These are phyloP conservation scores for Zasmidium angulare DNA, from an alignment of 2,329 filamentous ascomycete genomes.

Conservation along the genomic window DNA sequence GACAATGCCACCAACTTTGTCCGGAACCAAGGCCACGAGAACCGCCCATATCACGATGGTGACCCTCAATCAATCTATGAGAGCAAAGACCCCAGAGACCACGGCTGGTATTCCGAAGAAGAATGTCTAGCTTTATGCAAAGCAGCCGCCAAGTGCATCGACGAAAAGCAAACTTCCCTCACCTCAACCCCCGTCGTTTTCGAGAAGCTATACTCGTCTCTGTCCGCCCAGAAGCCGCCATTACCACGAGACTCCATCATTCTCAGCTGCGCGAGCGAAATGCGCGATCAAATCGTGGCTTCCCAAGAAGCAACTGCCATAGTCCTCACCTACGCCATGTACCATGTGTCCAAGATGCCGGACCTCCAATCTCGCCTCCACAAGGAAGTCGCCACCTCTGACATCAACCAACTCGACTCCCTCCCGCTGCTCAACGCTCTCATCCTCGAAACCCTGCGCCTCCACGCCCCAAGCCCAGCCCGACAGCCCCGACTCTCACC, in stretches of 20 bases:
- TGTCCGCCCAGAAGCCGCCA: slow-evolving; percentile 4
- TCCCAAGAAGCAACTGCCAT: slow-evolving; percentile 57
- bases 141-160: background rate
- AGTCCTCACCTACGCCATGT: slow-evolving; percentile 52
- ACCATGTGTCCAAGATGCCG: slow-evolving; percentile 48
- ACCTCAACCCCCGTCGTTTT: slow-evolving; percentile 34
- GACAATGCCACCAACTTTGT: too few relatives aligned
- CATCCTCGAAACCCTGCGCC: slow-evolving; percentile 73
- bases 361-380: slow-evolving; percentile 46
- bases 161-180: too few relatives aligned
- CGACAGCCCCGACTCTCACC: slow-evolving; percentile 45
- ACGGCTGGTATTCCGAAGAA: background rate
- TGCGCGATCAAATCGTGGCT: slow-evolving; percentile 54
- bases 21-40: too few relatives aligned
- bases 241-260: slow-evolving; percentile 25
- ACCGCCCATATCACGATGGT: background rate
- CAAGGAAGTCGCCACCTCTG: slow-evolving; percentile 40
- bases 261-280: slow-evolving; percentile 53
- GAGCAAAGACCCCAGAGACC: background rate
- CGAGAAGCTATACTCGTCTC: slow-evolving; percentile 36
- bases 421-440: slow-evolving; percentile 68
- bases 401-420: slow-evolving; percentile 25
- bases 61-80: background rate
- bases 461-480: slow-evolving; percentile 53
- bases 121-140: background rate